Percentiles rank a stretch among this genome's conserved stretches.
Evolutionary conservation across 768 basidiomycete genomes (phyloP).

Genomic region (Tulasnella sp.): DNA sequence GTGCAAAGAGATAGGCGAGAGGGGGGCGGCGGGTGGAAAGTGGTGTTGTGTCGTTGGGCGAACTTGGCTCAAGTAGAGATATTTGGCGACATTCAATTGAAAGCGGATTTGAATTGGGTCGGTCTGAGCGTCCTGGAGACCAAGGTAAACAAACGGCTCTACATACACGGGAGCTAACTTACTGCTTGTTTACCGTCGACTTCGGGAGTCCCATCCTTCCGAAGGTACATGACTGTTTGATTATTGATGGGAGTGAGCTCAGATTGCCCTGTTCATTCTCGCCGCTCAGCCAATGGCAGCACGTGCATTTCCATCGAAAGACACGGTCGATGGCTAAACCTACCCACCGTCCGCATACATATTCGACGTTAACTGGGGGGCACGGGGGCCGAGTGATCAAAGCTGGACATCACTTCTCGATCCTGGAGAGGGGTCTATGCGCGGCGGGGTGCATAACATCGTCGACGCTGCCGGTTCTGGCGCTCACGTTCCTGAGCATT

Average conservation of each 20-base stretch:
- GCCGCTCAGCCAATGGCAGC: background rate
- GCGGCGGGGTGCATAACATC: background rate
- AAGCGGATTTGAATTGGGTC: background rate
- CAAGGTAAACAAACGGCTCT: background rate
- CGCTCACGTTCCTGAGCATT: no score
- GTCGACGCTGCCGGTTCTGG: background rate
- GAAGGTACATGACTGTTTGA: background rate
- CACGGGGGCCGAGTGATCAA: background rate
- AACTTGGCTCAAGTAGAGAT: background rate
- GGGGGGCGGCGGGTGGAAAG: background rate
- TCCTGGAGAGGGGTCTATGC: no score
- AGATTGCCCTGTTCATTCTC: background rate
- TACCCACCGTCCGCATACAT: background rate
- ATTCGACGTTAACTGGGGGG: background rate
- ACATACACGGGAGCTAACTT: background rate
- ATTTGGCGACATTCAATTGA: background rate
- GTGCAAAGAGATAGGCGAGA: background rate
- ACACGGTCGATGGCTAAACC: background rate
- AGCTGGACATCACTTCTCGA: background rate
- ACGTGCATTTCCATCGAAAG: background rate
- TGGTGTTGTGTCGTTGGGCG: background rate
- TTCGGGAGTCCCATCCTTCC: background rate
- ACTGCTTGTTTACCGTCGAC: background rate
- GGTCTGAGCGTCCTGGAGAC: background rate
- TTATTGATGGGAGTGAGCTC: background rate